Conservation (phyloP, 495 filamentous ascomycete genomes). For the Neurospora sp. region DNA sequence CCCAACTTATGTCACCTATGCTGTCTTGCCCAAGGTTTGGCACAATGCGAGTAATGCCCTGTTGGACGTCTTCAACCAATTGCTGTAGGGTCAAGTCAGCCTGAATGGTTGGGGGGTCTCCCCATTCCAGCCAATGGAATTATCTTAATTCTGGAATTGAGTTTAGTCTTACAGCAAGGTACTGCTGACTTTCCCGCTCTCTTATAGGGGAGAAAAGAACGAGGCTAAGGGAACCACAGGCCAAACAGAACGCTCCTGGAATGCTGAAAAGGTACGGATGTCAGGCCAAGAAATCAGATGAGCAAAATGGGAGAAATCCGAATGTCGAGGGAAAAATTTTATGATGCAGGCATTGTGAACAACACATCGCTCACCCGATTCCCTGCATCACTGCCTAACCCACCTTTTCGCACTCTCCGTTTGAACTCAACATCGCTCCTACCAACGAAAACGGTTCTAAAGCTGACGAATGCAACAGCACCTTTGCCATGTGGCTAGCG, state of each 20-base stretch:
- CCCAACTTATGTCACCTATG: neutral
- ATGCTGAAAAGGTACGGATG: neutral
- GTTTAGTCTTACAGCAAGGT: neutral
- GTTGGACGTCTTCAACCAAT: neutral
- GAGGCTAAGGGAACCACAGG: neutral
- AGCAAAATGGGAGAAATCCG: neutral
- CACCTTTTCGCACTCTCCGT: constrained; percentile 28
- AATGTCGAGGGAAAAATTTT: constrained; percentile 5
- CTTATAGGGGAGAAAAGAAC: neutral
- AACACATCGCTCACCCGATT: constrained; percentile 34
- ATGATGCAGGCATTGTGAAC: constrained; percentile 25
- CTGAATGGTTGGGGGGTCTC: neutral
- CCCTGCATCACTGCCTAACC: constrained; percentile 44
- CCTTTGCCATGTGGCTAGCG: constrained; percentile 34
- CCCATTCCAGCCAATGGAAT: neutral
- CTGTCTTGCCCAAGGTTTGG: neutral
- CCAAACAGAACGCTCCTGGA: neutral
- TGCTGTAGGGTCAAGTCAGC: neutral
- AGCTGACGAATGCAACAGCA: constrained; percentile 25
- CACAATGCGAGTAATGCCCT: neutral
- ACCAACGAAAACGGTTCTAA: constrained; percentile 19
- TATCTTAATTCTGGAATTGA: neutral
- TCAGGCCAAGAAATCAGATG: neutral
- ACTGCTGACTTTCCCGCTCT: neutral
- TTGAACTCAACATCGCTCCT: constrained; percentile 18